Conservation (phyloP, 805 yeast genomes). For the Lipomyces sp. region DNA sequence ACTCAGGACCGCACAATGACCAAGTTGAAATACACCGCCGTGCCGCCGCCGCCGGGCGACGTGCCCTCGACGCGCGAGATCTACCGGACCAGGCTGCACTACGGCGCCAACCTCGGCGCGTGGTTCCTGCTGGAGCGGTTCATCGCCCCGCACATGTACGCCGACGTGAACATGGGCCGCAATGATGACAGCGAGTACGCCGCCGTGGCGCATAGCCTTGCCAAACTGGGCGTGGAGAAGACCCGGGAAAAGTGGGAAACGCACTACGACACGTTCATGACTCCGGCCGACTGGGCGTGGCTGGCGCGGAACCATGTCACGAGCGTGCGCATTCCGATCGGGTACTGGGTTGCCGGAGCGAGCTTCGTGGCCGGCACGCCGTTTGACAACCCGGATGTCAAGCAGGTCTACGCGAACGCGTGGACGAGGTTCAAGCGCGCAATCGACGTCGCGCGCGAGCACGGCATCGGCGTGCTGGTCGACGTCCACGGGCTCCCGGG, state of each 20-base stretch:
- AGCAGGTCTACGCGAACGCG: slow-evolving; percentile 60
- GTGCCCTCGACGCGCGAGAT: too few relatives aligned
- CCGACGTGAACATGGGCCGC: slow-evolving; percentile 40
- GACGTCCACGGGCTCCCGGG: slow-evolving; percentile 90
- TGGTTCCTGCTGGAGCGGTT: slow-evolving; percentile 74
- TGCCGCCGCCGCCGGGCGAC: too few relatives aligned
- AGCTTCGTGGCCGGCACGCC: slow-evolving; percentile 55
- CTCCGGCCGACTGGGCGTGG: slow-evolving; percentile 78
- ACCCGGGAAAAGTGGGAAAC: slow-evolving; percentile 51
- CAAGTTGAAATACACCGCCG: too few relatives aligned
- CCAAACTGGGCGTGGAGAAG: slow-evolving; percentile 50
- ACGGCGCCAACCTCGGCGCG: slow-evolving; percentile 63
- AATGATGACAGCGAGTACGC: slow-evolving; percentile 62
- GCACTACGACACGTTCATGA: slow-evolving; percentile 65
- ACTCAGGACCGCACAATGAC: too few relatives aligned
- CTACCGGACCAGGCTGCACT: slow-evolving; percentile 32
- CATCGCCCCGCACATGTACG: slow-evolving; percentile 44
- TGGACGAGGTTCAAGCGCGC: slow-evolving; percentile 52
- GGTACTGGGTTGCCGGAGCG: slow-evolving; percentile 82
- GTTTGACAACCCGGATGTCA: slow-evolving; percentile 47
- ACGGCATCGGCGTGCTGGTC: slow-evolving; percentile 69
- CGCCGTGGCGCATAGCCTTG: slow-evolving; percentile 54
- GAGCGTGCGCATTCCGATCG: slow-evolving; percentile 80
- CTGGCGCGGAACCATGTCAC: slow-evolving; percentile 64
- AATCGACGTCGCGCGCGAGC: slow-evolving; percentile 56